Base-by-base conservation (phyloP, 2,329 filamentous ascomycete genomes). In the Dryadomyces quercus-mongolicae region DNA sequence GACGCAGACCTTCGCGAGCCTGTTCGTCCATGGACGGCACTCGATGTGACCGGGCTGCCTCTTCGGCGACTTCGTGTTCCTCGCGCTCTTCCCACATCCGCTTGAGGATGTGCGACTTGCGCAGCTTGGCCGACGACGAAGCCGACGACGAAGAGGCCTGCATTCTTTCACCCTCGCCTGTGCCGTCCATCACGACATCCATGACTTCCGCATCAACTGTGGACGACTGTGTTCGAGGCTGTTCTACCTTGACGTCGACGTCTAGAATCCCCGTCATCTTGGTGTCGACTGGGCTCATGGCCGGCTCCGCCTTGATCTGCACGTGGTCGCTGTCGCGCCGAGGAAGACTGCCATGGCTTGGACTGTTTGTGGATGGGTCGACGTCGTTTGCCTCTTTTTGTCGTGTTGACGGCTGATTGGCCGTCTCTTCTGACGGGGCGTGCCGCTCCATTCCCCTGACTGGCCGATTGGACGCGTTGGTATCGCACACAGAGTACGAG, bases 1-100 rank as follows among this genome's bases (percentile, higher is more conserved):
- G 74, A 48, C 74, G 72, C 25, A 85, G 67, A 1, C 74, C 71
- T 44, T 64, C 62, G 52, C 70, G 66, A n/a, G 68, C 65, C 56
- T 67, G 60, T 45, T 65, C 65, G 20, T 68, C 65, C 8, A 62
- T 48, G 5, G 55, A 58, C 5, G 44, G 55, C 31, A 46, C 16
- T n/a, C 44, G 51, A 8, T 43, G 38, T 2, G 51, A 34, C 9
- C 18, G 13, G 16, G 16, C 40, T 21, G 42, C 53, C 34, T 43
- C 21, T 46, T 31, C 38, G 40, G 21, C 34, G 6, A 13, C 44
- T 15, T 57, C 54, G 20, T 55, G 49, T 2, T 49, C 45, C 15
- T 57, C 49, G 47, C 56, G 45, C 34, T 53, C 34, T 18, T 56
- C 55, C 8, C 55, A 56, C 13, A 60, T 38, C 2, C 54, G 44